Percentiles rank a stretch among this genome's conserved stretches.
Conservation (phyloP, 2,329 filamentous ascomycete species). For the Aspergillus vadensis region DNA sequence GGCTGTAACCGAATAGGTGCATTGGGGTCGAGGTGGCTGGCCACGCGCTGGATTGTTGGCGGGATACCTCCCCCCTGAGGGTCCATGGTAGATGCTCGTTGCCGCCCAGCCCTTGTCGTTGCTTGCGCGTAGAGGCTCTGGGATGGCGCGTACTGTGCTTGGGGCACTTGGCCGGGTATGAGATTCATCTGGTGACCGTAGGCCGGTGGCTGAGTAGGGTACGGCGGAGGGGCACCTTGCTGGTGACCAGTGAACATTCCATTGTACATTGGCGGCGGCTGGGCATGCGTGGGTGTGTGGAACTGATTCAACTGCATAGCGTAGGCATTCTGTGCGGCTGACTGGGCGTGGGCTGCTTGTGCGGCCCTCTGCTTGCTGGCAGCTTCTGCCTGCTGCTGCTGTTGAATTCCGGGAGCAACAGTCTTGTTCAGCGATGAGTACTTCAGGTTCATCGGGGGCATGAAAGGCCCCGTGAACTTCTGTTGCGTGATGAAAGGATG, state of each 20-base stretch:
- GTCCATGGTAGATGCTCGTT: slow-evolving; percentile 94
- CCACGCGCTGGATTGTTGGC: slow-evolving; percentile 87
- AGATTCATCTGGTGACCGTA: slow-evolving; percentile 75
- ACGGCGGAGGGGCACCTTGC: slow-evolving; percentile 75
- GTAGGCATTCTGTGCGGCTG: slow-evolving; percentile 69
- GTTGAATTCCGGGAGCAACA: slow-evolving; percentile 87
- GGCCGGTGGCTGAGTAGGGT: slow-evolving; percentile 69
- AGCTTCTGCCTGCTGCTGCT: slow-evolving; percentile 93
- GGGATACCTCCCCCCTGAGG: slow-evolving; percentile 92
- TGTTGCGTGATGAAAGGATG: slow-evolving; percentile 99
- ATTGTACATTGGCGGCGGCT: slow-evolving; percentile 68
- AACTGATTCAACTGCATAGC: slow-evolving; percentile 63
- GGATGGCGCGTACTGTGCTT: slow-evolving; percentile 68
- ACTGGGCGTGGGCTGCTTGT: slow-evolving; percentile 67
- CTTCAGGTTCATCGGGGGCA: slow-evolving; percentile 96
- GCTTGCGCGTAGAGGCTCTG: slow-evolving; percentile 75
- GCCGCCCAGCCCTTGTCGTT: slow-evolving; percentile 74
- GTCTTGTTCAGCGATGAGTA: slow-evolving; percentile 81
- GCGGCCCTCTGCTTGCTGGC: slow-evolving; percentile 85
- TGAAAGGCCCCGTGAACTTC: slow-evolving; percentile 94
- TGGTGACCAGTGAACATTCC: slow-evolving; percentile 71
- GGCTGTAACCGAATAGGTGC: slow-evolving; percentile 92
- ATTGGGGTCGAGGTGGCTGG: slow-evolving; percentile 91
- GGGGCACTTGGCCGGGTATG: slow-evolving; percentile 65
- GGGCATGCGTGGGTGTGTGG: slow-evolving; percentile 49